These are phyloP conservation scores for Somion occarium DNA, from an alignment of 1,284 basidiomycete species.

Conservation along the genomic window DNA sequence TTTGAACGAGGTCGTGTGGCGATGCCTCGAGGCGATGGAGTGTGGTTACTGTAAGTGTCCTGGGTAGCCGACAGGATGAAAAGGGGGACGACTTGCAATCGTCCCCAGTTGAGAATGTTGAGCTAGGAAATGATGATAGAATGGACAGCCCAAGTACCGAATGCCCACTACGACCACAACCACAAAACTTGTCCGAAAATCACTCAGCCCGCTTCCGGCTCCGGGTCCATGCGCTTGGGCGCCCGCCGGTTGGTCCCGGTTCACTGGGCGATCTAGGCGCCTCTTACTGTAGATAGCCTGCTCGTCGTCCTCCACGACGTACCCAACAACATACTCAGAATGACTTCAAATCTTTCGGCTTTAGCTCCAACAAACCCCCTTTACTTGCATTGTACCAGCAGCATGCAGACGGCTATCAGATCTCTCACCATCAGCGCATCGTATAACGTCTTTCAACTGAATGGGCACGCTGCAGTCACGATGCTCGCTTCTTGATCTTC, in stretches of 20 bases:
- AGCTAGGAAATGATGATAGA: not conserved
- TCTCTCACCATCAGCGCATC: not conserved
- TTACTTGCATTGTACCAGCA: not conserved
- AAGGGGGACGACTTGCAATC: conserved; percentile 31
- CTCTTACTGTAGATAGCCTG: not conserved
- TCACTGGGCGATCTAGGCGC: not conserved
- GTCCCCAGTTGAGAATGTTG: conserved; percentile 27
- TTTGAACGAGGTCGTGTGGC: conserved; percentile 29
- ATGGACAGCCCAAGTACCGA: not conserved
- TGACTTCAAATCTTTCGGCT: not conserved
- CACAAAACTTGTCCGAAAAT: not conserved
- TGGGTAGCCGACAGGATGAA: conserved; percentile 39
- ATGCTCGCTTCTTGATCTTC: not conserved
- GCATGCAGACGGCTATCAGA: too few relatives aligned
- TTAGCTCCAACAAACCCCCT: not conserved
- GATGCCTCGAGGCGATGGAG: conserved; percentile 33
- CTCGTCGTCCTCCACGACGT: not conserved
- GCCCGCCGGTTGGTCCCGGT: not conserved
- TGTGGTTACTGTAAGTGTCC: conserved; percentile 20
- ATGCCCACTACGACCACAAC: not conserved
- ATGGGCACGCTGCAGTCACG: not conserved
- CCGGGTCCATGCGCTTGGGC: not conserved
- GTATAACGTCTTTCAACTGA: not conserved
- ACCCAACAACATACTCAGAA: not conserved
- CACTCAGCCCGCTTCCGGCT: not conserved